phyloP scores from a whole-genome alignment of 129 eudicot species.

The Erigeron canadensis region DNA sequence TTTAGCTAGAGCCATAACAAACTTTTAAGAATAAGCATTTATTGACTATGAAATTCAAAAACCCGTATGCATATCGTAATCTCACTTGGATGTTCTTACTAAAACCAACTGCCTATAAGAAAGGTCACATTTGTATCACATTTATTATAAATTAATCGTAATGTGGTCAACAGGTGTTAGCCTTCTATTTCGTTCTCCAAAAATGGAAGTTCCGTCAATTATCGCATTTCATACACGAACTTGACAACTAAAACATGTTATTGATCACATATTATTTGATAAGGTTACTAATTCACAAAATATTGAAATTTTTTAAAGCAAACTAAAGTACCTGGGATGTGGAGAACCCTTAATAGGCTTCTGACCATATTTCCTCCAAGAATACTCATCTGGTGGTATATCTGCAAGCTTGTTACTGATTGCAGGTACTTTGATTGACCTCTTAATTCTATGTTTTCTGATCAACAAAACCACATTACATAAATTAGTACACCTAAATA shows the following conservation, averaged over 20 bases:
- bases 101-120: constrained; percentile 3
- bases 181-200: neutral
- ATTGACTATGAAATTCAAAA: too few species aligned
- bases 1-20: too few species aligned
- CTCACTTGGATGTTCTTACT: neutral
- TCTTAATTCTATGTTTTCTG: constrained; percentile 93
- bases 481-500: neutral
- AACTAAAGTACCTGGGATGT: constrained; percentile 72
- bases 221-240: neutral
- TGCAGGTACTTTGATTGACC: constrained; percentile 98
- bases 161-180: constrained; percentile 4
- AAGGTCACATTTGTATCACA: constrained; percentile 12
- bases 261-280: constrained; percentile 8
- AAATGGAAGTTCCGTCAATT: constrained; percentile 1
- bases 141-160: neutral
- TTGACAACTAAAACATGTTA: neutral
- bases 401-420: constrained; percentile 96
- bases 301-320: neutral
- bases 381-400: constrained; percentile 96
- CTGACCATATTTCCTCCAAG: constrained; percentile 99
- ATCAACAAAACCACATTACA: constrained; percentile 7
- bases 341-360: constrained; percentile 99
- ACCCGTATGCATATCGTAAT: neutral
- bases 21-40: too few species aligned
- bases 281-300: neutral